Evolutionary conservation across 306 rosid genomes (phyloP).

Genomic region (Vigna reflexopilosa): DNA sequence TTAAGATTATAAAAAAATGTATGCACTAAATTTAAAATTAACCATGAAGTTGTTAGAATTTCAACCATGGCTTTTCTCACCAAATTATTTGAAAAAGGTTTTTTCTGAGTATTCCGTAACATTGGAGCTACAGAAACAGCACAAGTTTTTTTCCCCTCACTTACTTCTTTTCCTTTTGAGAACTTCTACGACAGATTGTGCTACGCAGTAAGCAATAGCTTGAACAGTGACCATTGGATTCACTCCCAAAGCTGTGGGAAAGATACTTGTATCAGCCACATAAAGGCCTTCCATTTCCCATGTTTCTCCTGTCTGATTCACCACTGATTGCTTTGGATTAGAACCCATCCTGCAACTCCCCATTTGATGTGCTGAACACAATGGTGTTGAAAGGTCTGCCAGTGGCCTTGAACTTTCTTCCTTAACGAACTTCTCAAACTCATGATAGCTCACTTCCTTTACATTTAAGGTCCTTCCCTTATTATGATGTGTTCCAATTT

Average conservation of each 20-base stretch:
- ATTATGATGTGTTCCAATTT: slow-evolving; percentile 78
- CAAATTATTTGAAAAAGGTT: slow-evolving; percentile 13
- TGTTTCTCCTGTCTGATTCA: slow-evolving; percentile 75
- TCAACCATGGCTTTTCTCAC: not conserved
- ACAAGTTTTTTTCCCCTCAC: not conserved
- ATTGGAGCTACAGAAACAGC: slow-evolving; percentile 22
- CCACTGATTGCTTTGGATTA: slow-evolving; percentile 59
- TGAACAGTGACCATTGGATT: slow-evolving; percentile 90
- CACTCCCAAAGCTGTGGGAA: slow-evolving; percentile 86
- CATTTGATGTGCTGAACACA: slow-evolving; percentile 91
- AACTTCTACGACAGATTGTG: slow-evolving; percentile 72
- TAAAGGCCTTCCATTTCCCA: slow-evolving; percentile 86
- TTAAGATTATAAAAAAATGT: not conserved
- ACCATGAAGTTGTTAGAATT: not conserved
- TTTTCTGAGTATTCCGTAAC: slow-evolving; percentile 16
- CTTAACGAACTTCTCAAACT: slow-evolving; percentile 72
- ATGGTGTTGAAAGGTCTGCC: slow-evolving; percentile 53
- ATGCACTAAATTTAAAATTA: not conserved
- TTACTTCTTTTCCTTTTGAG: slow-evolving; percentile 59
- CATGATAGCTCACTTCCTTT: slow-evolving; percentile 55
- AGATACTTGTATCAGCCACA: slow-evolving; percentile 82
- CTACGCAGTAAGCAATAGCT: slow-evolving; percentile 85
- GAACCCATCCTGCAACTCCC: slow-evolving; percentile 86
- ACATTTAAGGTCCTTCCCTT: slow-evolving; percentile 65
- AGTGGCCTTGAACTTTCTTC: slow-evolving; percentile 78